Conservation (phyloP, 805 yeast species). For the Suhomyces kilbournensis region DNA sequence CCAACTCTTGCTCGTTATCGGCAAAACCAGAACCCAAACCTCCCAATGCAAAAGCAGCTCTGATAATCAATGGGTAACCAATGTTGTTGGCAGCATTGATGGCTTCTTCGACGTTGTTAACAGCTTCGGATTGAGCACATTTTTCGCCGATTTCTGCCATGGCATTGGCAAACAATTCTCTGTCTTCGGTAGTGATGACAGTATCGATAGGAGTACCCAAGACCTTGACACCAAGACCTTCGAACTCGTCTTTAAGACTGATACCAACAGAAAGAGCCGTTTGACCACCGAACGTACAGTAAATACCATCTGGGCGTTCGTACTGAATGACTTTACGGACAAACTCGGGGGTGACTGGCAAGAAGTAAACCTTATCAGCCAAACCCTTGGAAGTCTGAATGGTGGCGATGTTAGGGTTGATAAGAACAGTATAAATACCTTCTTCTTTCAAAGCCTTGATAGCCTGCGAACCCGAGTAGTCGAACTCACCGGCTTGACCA, state of each 20-base stretch:
- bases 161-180: conserved; percentile 91
- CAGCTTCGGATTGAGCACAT: conserved; percentile 92
- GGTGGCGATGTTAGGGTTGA: conserved; percentile 97
- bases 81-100: conserved; percentile 77
- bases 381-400: conserved; percentile 97
- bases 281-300: conserved; percentile 98
- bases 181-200: conserved; percentile 94
- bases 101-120: conserved; percentile 77
- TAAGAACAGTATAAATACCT: conserved; percentile 92
- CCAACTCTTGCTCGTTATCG: conserved; percentile 76
- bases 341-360: conserved; percentile 96
- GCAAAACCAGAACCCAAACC: conserved; percentile 99
- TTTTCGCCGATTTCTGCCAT: conserved; percentile 95
- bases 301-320: conserved; percentile 96
- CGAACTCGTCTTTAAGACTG: conserved; percentile 91
- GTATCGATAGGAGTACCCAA: conserved; percentile 97
- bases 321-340: conserved; percentile 92
- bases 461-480: conserved; percentile 98
- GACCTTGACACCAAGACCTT: conserved; percentile 85
- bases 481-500: conserved; percentile 99
- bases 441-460: conserved; percentile 97
- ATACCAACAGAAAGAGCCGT: conserved; percentile 97
- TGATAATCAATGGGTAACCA: conserved; percentile 92
- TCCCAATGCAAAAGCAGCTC: conserved; percentile 97
- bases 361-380: conserved; percentile 95